These are phyloP conservation scores for Nigrospora oryzae DNA, from an alignment of 2,329 filamentous ascomycete genomes.

Conservation along the genomic window DNA sequence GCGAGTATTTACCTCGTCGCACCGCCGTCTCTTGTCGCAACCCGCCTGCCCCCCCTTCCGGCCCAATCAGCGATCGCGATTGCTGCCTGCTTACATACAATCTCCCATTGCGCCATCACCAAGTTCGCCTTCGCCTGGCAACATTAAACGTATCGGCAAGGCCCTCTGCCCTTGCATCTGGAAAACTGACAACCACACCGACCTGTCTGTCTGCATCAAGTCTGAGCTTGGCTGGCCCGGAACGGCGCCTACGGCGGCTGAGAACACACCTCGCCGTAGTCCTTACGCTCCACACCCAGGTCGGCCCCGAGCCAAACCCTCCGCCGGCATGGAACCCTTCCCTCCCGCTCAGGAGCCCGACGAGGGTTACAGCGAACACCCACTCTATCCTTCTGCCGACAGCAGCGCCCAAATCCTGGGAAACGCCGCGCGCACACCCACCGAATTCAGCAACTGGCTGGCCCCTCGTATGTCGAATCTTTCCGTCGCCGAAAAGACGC, in stretches of 20 bases:
- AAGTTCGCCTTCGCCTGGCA: no score
- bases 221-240: background rate
- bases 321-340: constrained; percentile 31
- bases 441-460: constrained; percentile 41
- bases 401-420: constrained; percentile 20
- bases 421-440: constrained; percentile 27
- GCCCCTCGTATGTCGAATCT: constrained; percentile 39
- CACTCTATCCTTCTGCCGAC: constrained; percentile 35
- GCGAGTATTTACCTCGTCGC: no score
- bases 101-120: no score
- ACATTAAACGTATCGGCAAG: background rate
- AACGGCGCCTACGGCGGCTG: background rate
- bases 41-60: no score
- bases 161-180: background rate
- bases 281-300: background rate
- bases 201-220: background rate
- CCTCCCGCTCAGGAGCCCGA: constrained; percentile 56
- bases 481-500: constrained; percentile 38
- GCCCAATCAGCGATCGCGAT: no score
- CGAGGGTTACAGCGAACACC: constrained; percentile 82
- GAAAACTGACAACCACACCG: background rate
- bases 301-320: background rate
- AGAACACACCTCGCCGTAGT: background rate
- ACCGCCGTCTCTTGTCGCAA: no score
- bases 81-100: no score